phyloP scores from a whole-genome alignment of 768 basidiomycete species.

The Nidularia pulvinata region DNA sequence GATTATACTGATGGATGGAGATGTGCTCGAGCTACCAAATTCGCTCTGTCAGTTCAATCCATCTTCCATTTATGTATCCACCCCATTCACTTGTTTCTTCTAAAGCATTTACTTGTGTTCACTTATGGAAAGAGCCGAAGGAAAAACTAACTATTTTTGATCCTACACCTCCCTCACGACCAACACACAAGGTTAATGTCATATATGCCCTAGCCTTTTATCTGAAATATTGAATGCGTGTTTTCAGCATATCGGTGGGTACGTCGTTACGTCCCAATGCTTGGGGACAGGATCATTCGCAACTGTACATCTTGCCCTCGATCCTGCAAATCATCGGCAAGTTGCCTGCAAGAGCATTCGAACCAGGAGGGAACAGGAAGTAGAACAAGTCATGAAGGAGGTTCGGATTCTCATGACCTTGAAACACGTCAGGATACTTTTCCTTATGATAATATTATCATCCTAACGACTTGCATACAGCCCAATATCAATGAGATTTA shows the following conservation, averaged over 20 bases:
- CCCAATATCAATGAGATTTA: slow-evolving; percentile 83
- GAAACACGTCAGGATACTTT: slow-evolving; percentile 49
- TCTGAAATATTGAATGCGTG: neutral
- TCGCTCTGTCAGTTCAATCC: slow-evolving; percentile 48
- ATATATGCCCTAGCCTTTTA: neutral
- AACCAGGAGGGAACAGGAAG: slow-evolving; percentile 56
- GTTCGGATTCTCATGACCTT: slow-evolving; percentile 71
- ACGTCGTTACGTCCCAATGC: slow-evolving; percentile 76
- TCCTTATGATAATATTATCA: too few relatives aligned
- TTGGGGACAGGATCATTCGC: slow-evolving; percentile 84
- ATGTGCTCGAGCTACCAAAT: slow-evolving; percentile 65
- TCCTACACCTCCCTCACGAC: slow-evolving; percentile 55
- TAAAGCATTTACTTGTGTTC: slow-evolving; percentile 66
- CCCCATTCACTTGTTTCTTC: neutral
- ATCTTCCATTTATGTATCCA: neutral
- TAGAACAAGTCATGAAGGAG: slow-evolving; percentile 73
- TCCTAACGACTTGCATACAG: slow-evolving; percentile 26
- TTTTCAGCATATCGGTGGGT: slow-evolving; percentile 58
- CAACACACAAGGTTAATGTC: slow-evolving; percentile 46
- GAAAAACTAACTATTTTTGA: slow-evolving; percentile 61
- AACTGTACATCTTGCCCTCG: slow-evolving; percentile 77
- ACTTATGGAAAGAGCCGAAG: slow-evolving; percentile 51
- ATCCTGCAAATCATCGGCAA: slow-evolving; percentile 61
- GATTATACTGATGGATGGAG: slow-evolving; percentile 78
- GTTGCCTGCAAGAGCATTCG: slow-evolving; percentile 86